Evolutionary conservation across 345 rosid species (phyloP).

Genomic region (Camelina hispida): DNA sequence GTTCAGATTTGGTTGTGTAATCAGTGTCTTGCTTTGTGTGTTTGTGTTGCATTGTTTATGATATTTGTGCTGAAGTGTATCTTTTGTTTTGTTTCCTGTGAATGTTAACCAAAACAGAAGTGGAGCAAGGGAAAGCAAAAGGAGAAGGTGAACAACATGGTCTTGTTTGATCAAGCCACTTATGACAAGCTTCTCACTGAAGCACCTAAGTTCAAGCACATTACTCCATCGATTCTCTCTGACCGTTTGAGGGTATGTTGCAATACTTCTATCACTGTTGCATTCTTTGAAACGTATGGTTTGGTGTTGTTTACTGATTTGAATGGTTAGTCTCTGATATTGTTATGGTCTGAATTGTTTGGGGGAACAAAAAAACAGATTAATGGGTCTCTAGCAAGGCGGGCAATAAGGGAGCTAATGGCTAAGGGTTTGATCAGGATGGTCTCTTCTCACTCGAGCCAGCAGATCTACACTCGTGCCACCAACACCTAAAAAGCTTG

Average conservation of each 20-base stretch:
- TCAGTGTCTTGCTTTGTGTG: not conserved
- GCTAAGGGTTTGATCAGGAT: conserved; percentile 70
- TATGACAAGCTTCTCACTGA: conserved; percentile 81
- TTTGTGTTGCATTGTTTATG: not conserved
- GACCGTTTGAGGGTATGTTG: conserved; percentile 72
- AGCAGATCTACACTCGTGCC: conserved; percentile 73
- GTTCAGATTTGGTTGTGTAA: not conserved
- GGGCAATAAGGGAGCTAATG: conserved; percentile 70
- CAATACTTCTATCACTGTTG: not conserved
- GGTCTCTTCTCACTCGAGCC: conserved; percentile 64
- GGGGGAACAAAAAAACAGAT: conserved; percentile 37
- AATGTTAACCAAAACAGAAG: conserved; percentile 52
- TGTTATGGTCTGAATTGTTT: not conserved
- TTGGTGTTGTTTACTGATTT: not conserved
- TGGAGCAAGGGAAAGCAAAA: conserved; percentile 97
- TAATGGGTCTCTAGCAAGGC: conserved; percentile 62
- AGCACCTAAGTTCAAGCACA: conserved; percentile 79
- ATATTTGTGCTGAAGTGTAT: not conserved
- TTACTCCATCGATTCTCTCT: conserved; percentile 76
- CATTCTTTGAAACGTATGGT: not conserved
- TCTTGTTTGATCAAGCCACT: conserved; percentile 77
- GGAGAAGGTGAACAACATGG: conserved; percentile 97
- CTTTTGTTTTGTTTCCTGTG: not conserved
- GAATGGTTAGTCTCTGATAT: not conserved
- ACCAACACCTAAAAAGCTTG: conserved; percentile 52